Conservation (phyloP, 2,329 filamentous ascomycete species). For the Cladorrhinum sp. region DNA sequence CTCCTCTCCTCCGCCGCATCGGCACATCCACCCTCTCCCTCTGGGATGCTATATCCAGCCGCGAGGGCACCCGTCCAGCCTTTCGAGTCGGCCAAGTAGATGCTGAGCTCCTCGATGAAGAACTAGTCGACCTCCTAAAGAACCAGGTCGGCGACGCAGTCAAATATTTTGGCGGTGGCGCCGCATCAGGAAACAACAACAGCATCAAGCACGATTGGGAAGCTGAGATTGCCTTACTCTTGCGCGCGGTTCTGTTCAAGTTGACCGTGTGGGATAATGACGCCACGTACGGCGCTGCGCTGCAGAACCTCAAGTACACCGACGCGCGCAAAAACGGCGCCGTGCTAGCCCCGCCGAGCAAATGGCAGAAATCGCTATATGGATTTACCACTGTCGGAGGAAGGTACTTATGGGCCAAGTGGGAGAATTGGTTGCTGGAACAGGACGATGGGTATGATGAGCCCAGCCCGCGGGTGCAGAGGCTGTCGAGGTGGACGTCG, state of each 20-base stretch:
- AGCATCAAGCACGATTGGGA: slow-evolving; percentile 82
- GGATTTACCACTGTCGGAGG: slow-evolving; percentile 84
- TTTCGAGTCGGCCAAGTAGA: slow-evolving; percentile 96
- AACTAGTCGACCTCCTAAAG: slow-evolving; percentile 81
- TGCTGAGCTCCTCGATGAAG: slow-evolving; percentile 90
- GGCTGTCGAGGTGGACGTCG: slow-evolving; percentile 68
- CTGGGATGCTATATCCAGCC: slow-evolving; percentile 70
- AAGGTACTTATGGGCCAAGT: slow-evolving; percentile 85
- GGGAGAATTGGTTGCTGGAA: slow-evolving; percentile 81
- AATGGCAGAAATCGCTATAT: slow-evolving; percentile 79
- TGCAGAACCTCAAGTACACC: slow-evolving; percentile 88
- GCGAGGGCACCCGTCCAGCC: slow-evolving; percentile 76
- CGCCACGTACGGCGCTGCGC: slow-evolving; percentile 86
- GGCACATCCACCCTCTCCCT: slow-evolving; percentile 53
- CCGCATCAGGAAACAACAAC: slow-evolving; percentile 46
- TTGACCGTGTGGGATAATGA: slow-evolving; percentile 95
- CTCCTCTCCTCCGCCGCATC: slow-evolving; percentile 54
- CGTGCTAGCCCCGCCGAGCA: slow-evolving; percentile 67
- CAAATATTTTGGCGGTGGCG: slow-evolving; percentile 73
- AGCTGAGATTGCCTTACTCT: slow-evolving; percentile 73
- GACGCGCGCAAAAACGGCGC: slow-evolving; percentile 69
- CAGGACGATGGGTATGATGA: slow-evolving; percentile 73
- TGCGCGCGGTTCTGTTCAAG: slow-evolving; percentile 85
- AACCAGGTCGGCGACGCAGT: slow-evolving; percentile 83
- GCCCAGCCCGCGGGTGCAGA: slow-evolving; percentile 47